phyloP scores from a whole-genome alignment of 2,329 filamentous ascomycete species.

The Pyrenochaeta sp. region DNA sequence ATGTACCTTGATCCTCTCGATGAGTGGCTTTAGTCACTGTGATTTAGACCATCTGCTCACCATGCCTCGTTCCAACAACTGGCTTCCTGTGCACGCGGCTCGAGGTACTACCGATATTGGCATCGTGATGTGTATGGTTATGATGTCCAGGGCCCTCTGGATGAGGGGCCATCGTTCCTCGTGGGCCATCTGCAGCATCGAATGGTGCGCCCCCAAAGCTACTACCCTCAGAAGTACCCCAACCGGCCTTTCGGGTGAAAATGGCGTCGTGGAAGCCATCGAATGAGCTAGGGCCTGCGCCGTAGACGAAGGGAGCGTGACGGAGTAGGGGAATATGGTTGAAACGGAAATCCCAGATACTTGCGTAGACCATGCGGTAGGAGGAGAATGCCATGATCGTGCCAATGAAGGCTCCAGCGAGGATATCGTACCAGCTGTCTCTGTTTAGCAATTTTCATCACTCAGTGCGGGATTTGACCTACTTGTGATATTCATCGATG shows the following conservation, averaged over 20 bases:
- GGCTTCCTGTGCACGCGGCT: constrained; percentile 41
- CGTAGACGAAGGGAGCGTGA: constrained; percentile 63
- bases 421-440: constrained; percentile 69
- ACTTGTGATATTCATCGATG: constrained; percentile 75
- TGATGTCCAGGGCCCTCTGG: constrained; percentile 37
- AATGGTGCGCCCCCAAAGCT: constrained; percentile 53
- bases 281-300: constrained; percentile 46
- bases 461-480: too few relatives aligned
- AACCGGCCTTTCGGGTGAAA: constrained; percentile 67
- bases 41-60: constrained; percentile 38
- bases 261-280: constrained; percentile 61
- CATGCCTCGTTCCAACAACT: constrained; percentile 29
- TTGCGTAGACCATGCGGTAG: constrained; percentile 73
- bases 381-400: constrained; percentile 69
- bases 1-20: too few relatives aligned
- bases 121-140: constrained; percentile 29
- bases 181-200: constrained; percentile 50
- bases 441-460: constrained; percentile 5
- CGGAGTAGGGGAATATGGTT: constrained; percentile 72
- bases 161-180: constrained; percentile 41
- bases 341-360: constrained; percentile 73
- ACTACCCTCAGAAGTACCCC: constrained; percentile 58
- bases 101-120: constrained; percentile 20
- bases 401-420: constrained; percentile 71
- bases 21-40: too few relatives aligned